Percentiles rank a stretch among this genome's conserved stretches.
These are phyloP conservation scores for Chytriomyces confervae DNA, from an alignment of 192 early-diverging fungal species.

Conservation along the genomic window DNA sequence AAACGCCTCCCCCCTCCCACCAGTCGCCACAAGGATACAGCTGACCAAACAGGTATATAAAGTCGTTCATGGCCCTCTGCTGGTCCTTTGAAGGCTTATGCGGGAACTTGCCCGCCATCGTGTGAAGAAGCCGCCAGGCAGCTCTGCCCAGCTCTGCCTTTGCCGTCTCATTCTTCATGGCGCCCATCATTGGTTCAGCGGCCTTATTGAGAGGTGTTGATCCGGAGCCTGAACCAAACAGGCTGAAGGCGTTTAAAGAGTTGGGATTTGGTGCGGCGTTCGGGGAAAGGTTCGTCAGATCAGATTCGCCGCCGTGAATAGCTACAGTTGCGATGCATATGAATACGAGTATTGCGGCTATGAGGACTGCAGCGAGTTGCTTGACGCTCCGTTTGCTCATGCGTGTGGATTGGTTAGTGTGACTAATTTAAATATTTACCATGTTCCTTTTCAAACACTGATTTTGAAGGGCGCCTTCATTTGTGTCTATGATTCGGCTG, in stretches of 20 bases:
- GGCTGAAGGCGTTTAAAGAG: neutral
- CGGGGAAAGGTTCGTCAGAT: slow-evolving; percentile 11
- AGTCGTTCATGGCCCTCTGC: slow-evolving; percentile 75
- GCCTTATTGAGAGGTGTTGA: slow-evolving; percentile 9
- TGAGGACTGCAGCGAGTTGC: slow-evolving; percentile 8
- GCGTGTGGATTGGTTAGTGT: too few relatives aligned
- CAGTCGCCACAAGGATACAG: slow-evolving; percentile 98
- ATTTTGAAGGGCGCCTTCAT: too few relatives aligned
- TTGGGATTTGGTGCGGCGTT: neutral
- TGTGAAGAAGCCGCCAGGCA: slow-evolving; percentile 92
- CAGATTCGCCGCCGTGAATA: neutral
- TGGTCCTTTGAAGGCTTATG: slow-evolving; percentile 77
- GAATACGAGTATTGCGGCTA: neutral
- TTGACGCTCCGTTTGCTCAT: slow-evolving; percentile 9
- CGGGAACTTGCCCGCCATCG: slow-evolving; percentile 90
- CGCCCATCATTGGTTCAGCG: slow-evolving; percentile 66
- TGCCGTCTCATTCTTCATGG: slow-evolving; percentile 73
- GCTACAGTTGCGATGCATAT: neutral
- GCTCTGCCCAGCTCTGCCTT: slow-evolving; percentile 88
- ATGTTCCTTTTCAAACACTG: too few relatives aligned
- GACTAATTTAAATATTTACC: too few relatives aligned
- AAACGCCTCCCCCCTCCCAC: slow-evolving; percentile 18
- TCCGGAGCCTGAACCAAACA: neutral
- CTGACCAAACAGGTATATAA: slow-evolving; percentile 80
- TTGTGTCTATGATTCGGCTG: too few relatives aligned